Base-by-base conservation (phyloP, 441 rosid genomes). In the Populus tomentosa region DNA sequence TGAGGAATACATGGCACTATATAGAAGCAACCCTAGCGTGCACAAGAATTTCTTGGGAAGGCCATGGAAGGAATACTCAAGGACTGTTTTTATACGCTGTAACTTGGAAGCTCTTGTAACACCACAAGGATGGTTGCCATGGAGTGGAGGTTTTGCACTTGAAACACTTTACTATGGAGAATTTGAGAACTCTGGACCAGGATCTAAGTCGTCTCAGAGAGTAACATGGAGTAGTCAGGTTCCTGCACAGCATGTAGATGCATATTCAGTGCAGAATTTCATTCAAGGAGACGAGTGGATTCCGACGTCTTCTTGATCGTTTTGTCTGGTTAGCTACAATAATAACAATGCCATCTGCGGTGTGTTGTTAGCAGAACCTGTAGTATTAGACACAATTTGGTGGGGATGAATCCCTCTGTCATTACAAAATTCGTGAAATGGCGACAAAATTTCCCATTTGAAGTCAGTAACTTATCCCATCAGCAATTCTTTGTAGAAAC, bases 61-160 rank as follows among this genome's bases (percentile, higher is more conserved):
- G 83, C 98, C 99, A 0, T 95, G 99, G 99, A 95, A 93, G 82
- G 97, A 93, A 77, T 95, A 79, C 78, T 88, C 98, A 0, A 89
- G 99, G 84, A 87, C 91, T 2, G 94, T 91, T 66, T 94, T 87
- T 77, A 82, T 91, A 16, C 69, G 81, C 2, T 92, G 94, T 46
- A 73, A 65, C 16, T 40, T 95, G 62, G 95, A 84, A 81, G 84
- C 83, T 61, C 89, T 94, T 18, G 36, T 94, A 77, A 73, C 77
- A 35, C 86, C 90, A 64, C 77, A 87, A 0, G 99, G 99, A 9
- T 95, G 98, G 98, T 59, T 90, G 90, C 97, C 95, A 5, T 95
- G 92, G 88, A 66, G 24, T 4, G 93, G 89, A 6, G 97, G 84
- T 53, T 89, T 88, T n/a, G 95, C 91, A 0, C 65, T 92, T 79